Percentiles rank a stretch among this genome's conserved stretches.
These are phyloP conservation scores for Fusarium pilosicola DNA, from an alignment of 2,329 filamentous ascomycete genomes.

Conservation along the genomic window DNA sequence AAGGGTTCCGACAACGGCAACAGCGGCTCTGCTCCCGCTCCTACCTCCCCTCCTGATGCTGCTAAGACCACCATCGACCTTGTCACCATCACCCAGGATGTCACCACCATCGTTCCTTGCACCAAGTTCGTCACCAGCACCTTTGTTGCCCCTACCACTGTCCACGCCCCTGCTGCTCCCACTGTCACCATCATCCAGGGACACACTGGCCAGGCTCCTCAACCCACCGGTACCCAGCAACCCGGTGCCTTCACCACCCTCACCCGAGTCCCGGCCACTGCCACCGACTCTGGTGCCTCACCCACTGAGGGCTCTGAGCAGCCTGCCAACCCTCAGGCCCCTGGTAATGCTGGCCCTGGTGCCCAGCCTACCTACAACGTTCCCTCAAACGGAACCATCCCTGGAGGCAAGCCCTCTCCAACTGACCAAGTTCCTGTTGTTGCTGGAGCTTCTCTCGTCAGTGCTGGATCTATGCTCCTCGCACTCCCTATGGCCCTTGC, in stretches of 20 bases:
- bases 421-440: slow-evolving; percentile 15
- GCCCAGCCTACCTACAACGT: slow-evolving; percentile 22
- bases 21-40: slow-evolving; percentile 4
- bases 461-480: slow-evolving; percentile 17
- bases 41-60: slow-evolving; percentile 18
- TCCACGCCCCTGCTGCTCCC: slow-evolving; percentile 7
- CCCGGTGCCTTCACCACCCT: slow-evolving; percentile 22
- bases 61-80: slow-evolving; percentile 22
- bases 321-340: slow-evolving; percentile 1
- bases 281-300: slow-evolving; percentile 13
- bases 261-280: slow-evolving; percentile 22
- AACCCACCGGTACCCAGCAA: slow-evolving; percentile 5
- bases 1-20: not conserved
- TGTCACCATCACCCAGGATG: slow-evolving; percentile 38
- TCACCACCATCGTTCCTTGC: slow-evolving; percentile 42
- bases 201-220: slow-evolving; percentile 13
- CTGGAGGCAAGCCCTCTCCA: not conserved
- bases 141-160: slow-evolving; percentile 32
- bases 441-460: slow-evolving; percentile 24
- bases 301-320: slow-evolving; percentile 5
- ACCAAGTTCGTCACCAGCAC: slow-evolving; percentile 38
- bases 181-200: slow-evolving; percentile 33
- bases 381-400: slow-evolving; percentile 22
- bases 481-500: slow-evolving; percentile 22
- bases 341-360: slow-evolving; percentile 6